Percentiles rank a stretch among this genome's conserved stretches.
These are phyloP conservation scores for Fusarium lateritium DNA, from an alignment of 2,329 filamentous ascomycete species.

Conservation along the genomic window DNA sequence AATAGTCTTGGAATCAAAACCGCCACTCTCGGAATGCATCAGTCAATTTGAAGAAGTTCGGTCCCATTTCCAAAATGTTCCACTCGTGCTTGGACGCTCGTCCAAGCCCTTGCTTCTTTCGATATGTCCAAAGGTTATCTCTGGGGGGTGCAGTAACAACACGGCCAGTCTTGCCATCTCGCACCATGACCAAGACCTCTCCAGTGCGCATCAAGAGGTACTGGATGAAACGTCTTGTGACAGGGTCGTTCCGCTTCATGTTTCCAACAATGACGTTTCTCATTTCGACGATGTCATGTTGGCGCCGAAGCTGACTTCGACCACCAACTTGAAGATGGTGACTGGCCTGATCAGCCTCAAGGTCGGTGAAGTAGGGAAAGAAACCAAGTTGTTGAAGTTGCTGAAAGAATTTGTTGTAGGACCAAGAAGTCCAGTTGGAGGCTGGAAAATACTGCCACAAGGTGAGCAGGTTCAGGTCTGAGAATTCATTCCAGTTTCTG, in stretches of 20 bases:
- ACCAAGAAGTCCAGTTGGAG: conserved; percentile 49
- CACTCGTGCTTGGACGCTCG: conserved; percentile 50
- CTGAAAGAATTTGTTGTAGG: conserved; percentile 36
- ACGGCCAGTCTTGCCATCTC: conserved; percentile 51
- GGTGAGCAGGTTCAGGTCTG: conserved; percentile 46
- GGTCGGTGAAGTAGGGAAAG: conserved; percentile 50
- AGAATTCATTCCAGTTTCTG: conserved; percentile 52
- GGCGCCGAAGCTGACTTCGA: conserved; percentile 39
- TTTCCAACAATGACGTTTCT: conserved; percentile 49
- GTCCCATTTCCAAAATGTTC: conserved; percentile 46
- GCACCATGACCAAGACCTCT: conserved; percentile 48
- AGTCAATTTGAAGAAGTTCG: conserved; percentile 45
- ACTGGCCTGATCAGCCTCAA: conserved; percentile 39
- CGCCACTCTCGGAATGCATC: conserved; percentile 48
- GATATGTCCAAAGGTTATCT: conserved; percentile 48
- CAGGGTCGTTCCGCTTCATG: conserved; percentile 50
- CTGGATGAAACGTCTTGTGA: conserved; percentile 50
- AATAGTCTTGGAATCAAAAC: conserved; percentile 50
- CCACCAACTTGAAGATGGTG: conserved; percentile 41
- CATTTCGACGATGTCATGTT: conserved; percentile 48
- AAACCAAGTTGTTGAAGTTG: conserved; percentile 49
- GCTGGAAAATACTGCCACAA: conserved; percentile 50
- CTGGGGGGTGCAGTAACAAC: conserved; percentile 49
- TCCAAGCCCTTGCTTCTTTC: conserved; percentile 45
- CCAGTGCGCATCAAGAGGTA: conserved; percentile 49